Conservation (phyloP, 2,329 filamentous ascomycete genomes). For the Graphium sp. region DNA sequence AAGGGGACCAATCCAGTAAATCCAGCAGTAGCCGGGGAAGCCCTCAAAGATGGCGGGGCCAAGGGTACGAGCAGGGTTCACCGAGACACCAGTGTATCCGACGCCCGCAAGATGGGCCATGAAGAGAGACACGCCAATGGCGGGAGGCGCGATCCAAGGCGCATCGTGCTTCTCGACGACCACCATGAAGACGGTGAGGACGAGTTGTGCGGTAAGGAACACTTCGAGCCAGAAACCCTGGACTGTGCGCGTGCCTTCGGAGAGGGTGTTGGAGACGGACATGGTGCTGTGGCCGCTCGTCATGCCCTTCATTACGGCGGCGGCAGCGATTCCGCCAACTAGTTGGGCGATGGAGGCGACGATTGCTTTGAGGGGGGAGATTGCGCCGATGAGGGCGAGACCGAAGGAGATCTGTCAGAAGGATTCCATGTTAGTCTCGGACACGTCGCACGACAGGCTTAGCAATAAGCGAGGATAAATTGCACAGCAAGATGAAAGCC, state of each 20-base stretch:
- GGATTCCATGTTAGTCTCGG: constrained; percentile 1
- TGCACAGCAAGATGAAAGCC: neutral
- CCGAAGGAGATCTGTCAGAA: constrained; percentile 32
- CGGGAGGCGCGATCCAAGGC: constrained; percentile 54
- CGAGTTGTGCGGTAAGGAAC: constrained; percentile 46
- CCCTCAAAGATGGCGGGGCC: constrained; percentile 26
- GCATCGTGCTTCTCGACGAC: constrained; percentile 58
- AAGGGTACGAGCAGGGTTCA: constrained; percentile 33
- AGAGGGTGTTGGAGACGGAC: constrained; percentile 37
- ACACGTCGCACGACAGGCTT: neutral
- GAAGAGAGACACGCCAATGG: constrained; percentile 56
- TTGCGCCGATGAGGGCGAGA: constrained; percentile 38
- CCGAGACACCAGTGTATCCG: constrained; percentile 27
- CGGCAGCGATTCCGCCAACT: constrained; percentile 38
- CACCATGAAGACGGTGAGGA: constrained; percentile 51
- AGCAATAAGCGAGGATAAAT: neutral
- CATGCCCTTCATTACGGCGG: constrained; percentile 36
- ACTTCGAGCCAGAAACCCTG: constrained; percentile 52
- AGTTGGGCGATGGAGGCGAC: constrained; percentile 40
- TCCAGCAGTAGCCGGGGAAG: constrained; percentile 31
- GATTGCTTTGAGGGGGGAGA: constrained; percentile 31
- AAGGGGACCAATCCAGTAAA: constrained; percentile 36
- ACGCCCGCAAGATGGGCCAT: constrained; percentile 30
- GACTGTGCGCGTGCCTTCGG: constrained; percentile 27
- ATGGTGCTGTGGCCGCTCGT: constrained; percentile 42